Evolutionary conservation across 208 protist species (phyloP).

Genomic region (Leishmania braziliensis): DNA sequence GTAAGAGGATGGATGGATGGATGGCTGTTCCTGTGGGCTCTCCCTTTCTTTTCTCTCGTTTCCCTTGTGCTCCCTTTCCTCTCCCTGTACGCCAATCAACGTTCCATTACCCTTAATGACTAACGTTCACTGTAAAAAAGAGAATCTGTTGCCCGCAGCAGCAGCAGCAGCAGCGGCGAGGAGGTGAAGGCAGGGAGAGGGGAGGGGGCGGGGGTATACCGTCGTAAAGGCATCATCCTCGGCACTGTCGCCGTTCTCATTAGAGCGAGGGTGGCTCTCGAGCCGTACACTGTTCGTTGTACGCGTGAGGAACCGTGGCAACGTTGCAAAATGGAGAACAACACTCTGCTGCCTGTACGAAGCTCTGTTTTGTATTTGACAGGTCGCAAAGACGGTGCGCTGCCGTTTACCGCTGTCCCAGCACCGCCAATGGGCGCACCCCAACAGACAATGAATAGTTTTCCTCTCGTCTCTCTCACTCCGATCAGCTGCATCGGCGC

Average conservation of each 20-base stretch:
- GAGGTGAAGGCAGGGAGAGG: background rate
- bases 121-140: background rate
- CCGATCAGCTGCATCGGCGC: background rate
- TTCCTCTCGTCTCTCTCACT: background rate
- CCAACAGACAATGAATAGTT: background rate
- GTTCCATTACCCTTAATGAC: background rate
- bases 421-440: background rate
- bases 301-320: background rate
- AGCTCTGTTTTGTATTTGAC: background rate
- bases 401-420: background rate
- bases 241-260: background rate
- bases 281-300: background rate
- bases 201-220: background rate
- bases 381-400: too few species aligned
- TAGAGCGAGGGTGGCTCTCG: background rate
- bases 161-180: background rate
- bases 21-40: background rate
- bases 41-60: background rate
- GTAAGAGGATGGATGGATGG: background rate
- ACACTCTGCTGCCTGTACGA: background rate
- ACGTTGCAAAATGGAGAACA: background rate
- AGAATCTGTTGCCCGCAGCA: background rate
- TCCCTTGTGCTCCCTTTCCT: background rate
- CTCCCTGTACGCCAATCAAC: background rate
- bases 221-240: background rate